A percentile compares a stretch with the other conserved stretches of the same genome.
Conservation (phyloP, 768 basidiomycete genomes). For the Pluteus cervinus region DNA sequence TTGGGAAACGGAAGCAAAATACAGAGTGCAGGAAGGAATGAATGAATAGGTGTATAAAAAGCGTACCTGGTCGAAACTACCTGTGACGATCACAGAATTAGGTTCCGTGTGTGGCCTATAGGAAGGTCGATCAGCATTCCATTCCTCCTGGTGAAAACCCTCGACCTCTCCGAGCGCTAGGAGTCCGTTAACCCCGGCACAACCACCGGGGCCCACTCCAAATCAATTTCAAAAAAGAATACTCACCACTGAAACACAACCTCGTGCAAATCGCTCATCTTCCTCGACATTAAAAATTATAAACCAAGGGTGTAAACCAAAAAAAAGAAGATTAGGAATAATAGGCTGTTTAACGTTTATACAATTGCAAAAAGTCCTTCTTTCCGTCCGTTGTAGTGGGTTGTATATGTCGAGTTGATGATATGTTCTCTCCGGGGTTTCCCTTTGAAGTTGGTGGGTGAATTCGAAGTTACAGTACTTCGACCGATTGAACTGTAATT, state of each 20-base stretch:
- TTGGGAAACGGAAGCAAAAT: not conserved
- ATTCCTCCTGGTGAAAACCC: not conserved
- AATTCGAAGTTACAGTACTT: too few species aligned
- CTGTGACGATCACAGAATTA: slow-evolving; percentile 60
- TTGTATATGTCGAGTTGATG: too few species aligned
- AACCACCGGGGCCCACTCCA: too few species aligned
- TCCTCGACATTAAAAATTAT: too few species aligned
- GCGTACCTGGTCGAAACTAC: slow-evolving; percentile 73
- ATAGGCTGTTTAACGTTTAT: too few species aligned
- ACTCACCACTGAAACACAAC: slow-evolving; percentile 47
- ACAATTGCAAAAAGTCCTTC: too few species aligned
- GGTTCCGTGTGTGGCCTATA: slow-evolving; percentile 56
- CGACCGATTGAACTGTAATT: too few species aligned
- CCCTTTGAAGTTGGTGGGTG: too few species aligned
- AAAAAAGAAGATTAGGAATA: not conserved
- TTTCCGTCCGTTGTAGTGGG: too few species aligned
- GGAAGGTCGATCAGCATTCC: slow-evolving; percentile 11
- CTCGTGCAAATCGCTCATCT: slow-evolving; percentile 48
- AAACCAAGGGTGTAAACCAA: not conserved
- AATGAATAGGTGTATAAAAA: slow-evolving; percentile 3
- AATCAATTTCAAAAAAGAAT: not conserved
- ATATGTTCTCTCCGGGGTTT: too few species aligned
- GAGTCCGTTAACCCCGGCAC: not conserved
- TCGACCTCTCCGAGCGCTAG: not conserved
- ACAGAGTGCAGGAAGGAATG: not conserved